Evolutionary conservation across 2,329 filamentous ascomycete genomes (phyloP), one percentile per base, ranked within the genome.

Genomic region (Aureobasidium melanogenum): DNA sequence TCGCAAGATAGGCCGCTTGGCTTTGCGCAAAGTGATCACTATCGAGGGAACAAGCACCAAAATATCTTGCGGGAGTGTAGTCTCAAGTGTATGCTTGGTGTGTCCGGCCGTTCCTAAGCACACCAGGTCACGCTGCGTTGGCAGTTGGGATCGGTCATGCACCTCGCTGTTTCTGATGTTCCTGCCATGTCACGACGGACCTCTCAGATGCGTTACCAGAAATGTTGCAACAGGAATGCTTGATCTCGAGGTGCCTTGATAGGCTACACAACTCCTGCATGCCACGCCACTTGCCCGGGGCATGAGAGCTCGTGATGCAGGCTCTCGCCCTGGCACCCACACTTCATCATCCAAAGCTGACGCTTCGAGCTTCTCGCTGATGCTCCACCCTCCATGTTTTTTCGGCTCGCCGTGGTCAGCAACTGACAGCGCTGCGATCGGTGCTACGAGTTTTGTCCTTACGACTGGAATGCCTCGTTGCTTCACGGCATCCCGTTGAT

Each of bases 281-380:
- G 38, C 34, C 47, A 61, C 48, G 58, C 58, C 58, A 61, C 58
- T 47, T 54, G 28, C 39, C 32, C 47, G 38, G 58, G 47, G 56
- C 58, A 46, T 43, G 47, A 52, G 36, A 47, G 38, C 58, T 61
- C 58, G 58, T 61, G 58, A 61, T 61, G 48, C 58, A 47, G 38
- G 48, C 28, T 46, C 30, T 51, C 57, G 32, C 38, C 57, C 36
- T 41, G 28, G 46, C 56, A 59, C 56, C 44, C 56, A 59, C 56
- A 46, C 56, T 32, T 34, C 30, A n/a, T 22, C 28, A 22, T 60
- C 22, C 46, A 26, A 43, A 41, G 36, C 47, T 50, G 44, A 50
- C 57, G 19, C 28, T 44, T 38, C 57, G 14, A 41, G 38, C 26
- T 60, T 10, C 34, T 50, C 24, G 44, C 28, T 51, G 44, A 30